Percentiles rank a stretch among this genome's conserved stretches.
Conservation (phyloP, 164 flowering plant genomes). For the Saururus chinensis region DNA sequence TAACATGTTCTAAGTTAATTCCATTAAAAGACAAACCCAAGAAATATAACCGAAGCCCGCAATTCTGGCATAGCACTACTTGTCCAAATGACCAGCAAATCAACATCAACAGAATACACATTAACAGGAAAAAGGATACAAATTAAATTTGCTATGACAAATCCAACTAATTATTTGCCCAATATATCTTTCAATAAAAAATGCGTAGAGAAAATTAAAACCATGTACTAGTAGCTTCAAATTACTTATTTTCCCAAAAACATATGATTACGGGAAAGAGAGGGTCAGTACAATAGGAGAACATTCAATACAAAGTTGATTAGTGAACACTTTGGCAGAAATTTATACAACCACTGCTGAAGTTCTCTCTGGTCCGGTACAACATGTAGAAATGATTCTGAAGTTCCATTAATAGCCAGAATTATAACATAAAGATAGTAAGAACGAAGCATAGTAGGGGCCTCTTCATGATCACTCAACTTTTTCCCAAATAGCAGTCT, state of each 20-base stretch:
- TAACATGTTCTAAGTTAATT: constrained; percentile 49
- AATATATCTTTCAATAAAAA: no score
- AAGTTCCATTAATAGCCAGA: constrained; percentile 95
- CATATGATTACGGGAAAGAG: no score
- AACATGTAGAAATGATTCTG: constrained; percentile 96
- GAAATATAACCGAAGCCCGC: no score
- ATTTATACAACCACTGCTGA: constrained; percentile 60
- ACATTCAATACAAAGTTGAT: constrained; percentile 60
- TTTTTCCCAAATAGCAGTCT: constrained; percentile 74
- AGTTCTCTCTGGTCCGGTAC: constrained; percentile 74
- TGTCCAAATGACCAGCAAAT: background rate
- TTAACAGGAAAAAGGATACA: constrained; percentile 64
- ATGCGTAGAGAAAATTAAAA: no score
- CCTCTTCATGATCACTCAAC: constrained; percentile 99
- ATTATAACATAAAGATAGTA: constrained; percentile 77
- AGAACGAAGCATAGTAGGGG: constrained; percentile 59
- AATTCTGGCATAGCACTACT: no score
- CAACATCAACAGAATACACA: background rate
- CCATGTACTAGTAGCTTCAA: no score
- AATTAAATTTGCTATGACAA: constrained; percentile 70
- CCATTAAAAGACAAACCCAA: constrained; percentile 34
- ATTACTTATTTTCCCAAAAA: no score
- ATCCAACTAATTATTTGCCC: no score
- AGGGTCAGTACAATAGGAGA: constrained; percentile 52
- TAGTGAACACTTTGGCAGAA: constrained; percentile 55